phyloP scores from a whole-genome alignment of 306 rosid species.

The Glycine tomentella region DNA sequence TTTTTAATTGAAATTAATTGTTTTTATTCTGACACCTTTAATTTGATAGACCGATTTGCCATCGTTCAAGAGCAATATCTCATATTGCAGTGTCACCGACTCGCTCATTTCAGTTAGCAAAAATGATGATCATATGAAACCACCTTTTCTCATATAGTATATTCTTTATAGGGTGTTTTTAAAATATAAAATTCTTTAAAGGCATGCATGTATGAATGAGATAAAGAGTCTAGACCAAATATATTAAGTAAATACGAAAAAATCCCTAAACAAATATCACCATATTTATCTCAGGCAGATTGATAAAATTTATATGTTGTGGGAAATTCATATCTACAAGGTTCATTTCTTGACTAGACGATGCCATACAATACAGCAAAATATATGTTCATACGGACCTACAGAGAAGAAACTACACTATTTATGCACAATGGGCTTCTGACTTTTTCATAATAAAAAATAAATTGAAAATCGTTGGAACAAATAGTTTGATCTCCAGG shows the following conservation, averaged over 20 bases:
- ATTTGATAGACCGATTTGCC: no score
- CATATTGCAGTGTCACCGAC: no score
- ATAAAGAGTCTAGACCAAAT: not conserved
- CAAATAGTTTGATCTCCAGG: conserved; percentile 37
- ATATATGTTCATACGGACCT: not conserved
- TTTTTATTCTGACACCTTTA: no score
- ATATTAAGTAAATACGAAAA: conserved; percentile 10
- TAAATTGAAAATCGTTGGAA: not conserved
- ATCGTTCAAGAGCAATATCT: no score
- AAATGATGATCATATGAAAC: no score
- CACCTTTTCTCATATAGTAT: no score
- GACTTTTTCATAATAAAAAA: conserved; percentile 17
- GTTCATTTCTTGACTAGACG: conserved; percentile 37
- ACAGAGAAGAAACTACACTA: conserved; percentile 28
- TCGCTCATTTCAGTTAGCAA: no score
- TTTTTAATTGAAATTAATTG: no score
- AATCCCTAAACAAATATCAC: not conserved
- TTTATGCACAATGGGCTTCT: conserved; percentile 58
- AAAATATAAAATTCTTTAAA: no score
- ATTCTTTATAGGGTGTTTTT: no score
- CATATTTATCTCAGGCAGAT: conserved; percentile 29
- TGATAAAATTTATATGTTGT: conserved; percentile 37
- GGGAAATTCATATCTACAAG: conserved; percentile 65
- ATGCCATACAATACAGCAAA: conserved; percentile 32
- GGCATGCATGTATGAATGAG: no score